phyloP scores from a whole-genome alignment of 495 filamentous ascomycete species.

The Penicillium diatomitis region DNA sequence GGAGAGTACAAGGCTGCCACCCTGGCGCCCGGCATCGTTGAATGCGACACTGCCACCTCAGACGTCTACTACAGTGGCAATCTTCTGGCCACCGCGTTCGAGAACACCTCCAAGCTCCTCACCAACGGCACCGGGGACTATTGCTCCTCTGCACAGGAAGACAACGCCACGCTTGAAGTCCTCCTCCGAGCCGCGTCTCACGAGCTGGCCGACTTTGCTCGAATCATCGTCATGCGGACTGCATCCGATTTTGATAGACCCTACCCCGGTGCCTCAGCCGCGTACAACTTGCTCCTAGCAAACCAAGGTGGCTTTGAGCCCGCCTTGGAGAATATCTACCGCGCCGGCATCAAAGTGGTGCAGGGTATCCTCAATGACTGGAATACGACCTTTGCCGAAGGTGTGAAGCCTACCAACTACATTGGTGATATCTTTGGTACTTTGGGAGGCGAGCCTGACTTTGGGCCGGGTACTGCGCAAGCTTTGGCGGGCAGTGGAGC shows the following conservation, averaged over 20 bases:
- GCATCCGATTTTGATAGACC: constrained; percentile 66
- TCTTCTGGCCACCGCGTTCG: constrained; percentile 52
- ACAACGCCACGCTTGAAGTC: constrained; percentile 62
- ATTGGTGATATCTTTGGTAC: constrained; percentile 65
- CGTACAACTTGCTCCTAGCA: constrained; percentile 48
- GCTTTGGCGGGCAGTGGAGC: constrained; percentile 19
- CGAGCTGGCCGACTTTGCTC: constrained; percentile 53
- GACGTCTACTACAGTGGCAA: constrained; percentile 65
- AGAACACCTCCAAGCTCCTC: constrained; percentile 52
- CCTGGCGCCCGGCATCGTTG: constrained; percentile 45
- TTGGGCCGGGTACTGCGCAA: constrained; percentile 44
- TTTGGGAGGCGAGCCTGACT: constrained; percentile 56
- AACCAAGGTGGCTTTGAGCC: constrained; percentile 52
- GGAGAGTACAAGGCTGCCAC: constrained; percentile 43
- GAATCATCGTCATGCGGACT: constrained; percentile 66
- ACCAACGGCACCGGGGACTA: constrained; percentile 63
- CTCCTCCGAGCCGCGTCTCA: constrained; percentile 48
- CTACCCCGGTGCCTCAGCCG: constrained; percentile 43
- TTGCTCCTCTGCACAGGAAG: constrained; percentile 66
- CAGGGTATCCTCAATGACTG: constrained; percentile 54
- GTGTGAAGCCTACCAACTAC: constrained; percentile 57
- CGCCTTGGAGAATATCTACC: constrained; percentile 56
- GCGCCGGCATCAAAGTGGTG: constrained; percentile 57
- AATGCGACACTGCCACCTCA: constrained; percentile 60
- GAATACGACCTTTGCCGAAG: constrained; percentile 46